Base-by-base conservation (phyloP, 331 rosid genomes). In the Prunus yedoensis region DNA sequence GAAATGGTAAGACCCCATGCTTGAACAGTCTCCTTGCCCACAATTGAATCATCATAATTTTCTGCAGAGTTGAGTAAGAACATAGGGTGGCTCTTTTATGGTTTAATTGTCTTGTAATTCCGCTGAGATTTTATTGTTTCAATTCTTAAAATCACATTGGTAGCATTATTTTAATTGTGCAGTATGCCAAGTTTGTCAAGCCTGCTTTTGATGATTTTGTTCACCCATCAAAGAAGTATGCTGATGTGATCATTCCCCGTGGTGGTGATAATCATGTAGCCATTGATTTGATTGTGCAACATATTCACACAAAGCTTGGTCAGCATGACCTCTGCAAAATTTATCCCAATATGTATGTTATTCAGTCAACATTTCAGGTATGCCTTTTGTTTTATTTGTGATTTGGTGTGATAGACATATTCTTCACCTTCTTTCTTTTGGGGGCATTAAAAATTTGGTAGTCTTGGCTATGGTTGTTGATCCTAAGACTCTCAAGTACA, bases 121-220 rank as follows among this genome's bases (percentile, higher is more conserved):
- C 16, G 58, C 57, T 47, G 56, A 14, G 50, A 8, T 25, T 47
- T 8, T 17, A 43, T 16, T 0, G 2, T 41, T 58, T 54, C 53
- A 21, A 23, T 58, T 78, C 67, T 64, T 68, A 25, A 47, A 59
- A 72, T 83, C 68, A 43, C 52, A 61, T 57, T 63, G 56, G 64
- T 51, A 56, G 35, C 66, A 52, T 49, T 50, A 17, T 84, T 70
- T 73, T 75, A 75, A 25, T 74, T 77, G 53, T 85, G 85, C 87
- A 95, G 99, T 95, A 95, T 85, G 99, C 99, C 14, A 95, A 95
- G 86, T 90, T 95, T 85, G 99, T 95, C 76, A 94, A 92, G 84
- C 99, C 99, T 84, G 99, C 99, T 76, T 95, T 95, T 84, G 99
- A 95, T 83, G 99, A 95, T 83, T 95, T 95, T 80, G 87, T 95